Base-by-base conservation (phyloP, 495 filamentous ascomycete species). In the Aspergillus biplanus region DNA sequence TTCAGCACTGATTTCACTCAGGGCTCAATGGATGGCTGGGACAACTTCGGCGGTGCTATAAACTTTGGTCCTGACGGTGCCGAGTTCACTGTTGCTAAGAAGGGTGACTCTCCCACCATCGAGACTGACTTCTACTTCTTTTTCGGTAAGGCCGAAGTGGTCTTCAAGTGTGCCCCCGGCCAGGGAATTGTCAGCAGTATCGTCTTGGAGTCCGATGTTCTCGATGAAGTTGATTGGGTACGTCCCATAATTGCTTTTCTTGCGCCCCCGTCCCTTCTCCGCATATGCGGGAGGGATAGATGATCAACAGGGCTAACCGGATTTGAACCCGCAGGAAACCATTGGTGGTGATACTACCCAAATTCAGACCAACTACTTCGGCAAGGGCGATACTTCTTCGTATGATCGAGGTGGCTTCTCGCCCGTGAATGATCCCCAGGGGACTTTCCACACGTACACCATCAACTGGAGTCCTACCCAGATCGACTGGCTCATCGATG, bases 211-310 rank as follows among this genome's bases (percentile, higher is more conserved):
- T 97, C 93, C 5, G 93, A 96, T 75, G 86, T 87, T 65, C 83
- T 97, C n/a, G 95, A 99, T 74, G 95, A 99, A 79, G 90, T 99
- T 69, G 95, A 97, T 77, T 93, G 92, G 86, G 87, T 92, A 75
- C 87, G 90, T 56, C 18, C 21, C 33, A 39, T 52, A 21, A 21
- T 61, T 60, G 37, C 56, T 56, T 47, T 56, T 58, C 35, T 27
- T 34, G 32, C 46, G 5, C 21, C 31, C 15, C 27, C n/a, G 39
- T 46, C 34, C 33, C 32, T 32, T 46, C 35, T 58, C 46, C 33
- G 32, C 64, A 56, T 48, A 21, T 65, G 35, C 39, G 21, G 21
- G 21, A 27, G 21, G 21, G 21, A 39, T 50, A 52, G 34, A 42
- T n/a, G 50, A 37, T 11, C 21, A 56, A n/a, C 18, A 6, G 12